phyloP scores from a whole-genome alignment of 129 eudicot species.

The Lactuca saligna region DNA sequence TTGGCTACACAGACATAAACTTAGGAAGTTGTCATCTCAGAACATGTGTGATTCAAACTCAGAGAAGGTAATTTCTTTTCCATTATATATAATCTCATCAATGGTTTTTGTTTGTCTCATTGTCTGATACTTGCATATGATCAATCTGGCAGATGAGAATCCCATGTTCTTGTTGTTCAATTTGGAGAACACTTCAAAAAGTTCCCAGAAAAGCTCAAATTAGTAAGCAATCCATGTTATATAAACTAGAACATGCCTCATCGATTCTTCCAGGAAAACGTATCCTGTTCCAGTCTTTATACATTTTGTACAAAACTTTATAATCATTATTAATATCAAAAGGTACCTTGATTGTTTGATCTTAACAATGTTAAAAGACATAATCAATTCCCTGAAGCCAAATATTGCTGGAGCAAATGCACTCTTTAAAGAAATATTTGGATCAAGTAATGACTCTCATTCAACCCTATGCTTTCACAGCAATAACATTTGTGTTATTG shows the following conservation, averaged over 20 bases:
- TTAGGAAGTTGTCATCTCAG: conserved; percentile 42
- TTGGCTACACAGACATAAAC: conserved; percentile 56
- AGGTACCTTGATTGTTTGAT: not conserved
- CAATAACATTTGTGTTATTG: conserved; percentile 25
- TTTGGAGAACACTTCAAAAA: conserved; percentile 46
- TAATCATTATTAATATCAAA: not conserved
- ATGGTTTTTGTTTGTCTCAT: not conserved
- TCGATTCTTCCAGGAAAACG: conserved; percentile 56
- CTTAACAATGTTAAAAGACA: conserved; percentile 44
- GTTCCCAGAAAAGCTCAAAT: conserved; percentile 43
- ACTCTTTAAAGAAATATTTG: conserved; percentile 64
- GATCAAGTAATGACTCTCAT: conserved; percentile 33
- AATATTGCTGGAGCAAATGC: conserved; percentile 51
- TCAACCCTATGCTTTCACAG: conserved; percentile 46
- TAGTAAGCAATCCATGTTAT: conserved; percentile 57
- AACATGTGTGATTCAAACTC: conserved; percentile 17
- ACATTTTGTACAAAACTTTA: conserved; percentile 3
- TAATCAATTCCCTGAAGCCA: conserved; percentile 57
- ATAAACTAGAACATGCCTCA: conserved; percentile 44
- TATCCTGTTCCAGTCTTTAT: conserved; percentile 50
- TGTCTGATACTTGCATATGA: not conserved
- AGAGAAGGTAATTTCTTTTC: conserved; percentile 21
- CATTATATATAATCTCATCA: not conserved
- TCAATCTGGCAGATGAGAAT: conserved; percentile 36
- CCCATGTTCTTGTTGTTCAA: conserved; percentile 58